A percentile compares a stretch with the other conserved stretches of the same genome.
phyloP scores from a whole-genome alignment of 2,329 filamentous ascomycete species.

The Colletotrichum shisoi region DNA sequence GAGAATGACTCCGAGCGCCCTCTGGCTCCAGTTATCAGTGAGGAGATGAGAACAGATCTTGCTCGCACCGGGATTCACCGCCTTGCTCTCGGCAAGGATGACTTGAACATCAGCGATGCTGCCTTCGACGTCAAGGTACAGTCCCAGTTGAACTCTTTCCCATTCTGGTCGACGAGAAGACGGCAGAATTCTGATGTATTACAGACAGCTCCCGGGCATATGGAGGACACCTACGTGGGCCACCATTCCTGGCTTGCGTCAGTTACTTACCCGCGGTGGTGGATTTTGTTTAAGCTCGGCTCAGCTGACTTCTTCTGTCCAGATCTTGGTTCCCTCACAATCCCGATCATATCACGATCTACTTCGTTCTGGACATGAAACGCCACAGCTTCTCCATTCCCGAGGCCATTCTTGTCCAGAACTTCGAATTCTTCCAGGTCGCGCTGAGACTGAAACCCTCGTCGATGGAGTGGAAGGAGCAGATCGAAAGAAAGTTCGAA shows the following conservation, averaged over 20 bases:
- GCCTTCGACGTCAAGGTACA: slow-evolving; percentile 20
- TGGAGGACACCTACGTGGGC: slow-evolving; percentile 16
- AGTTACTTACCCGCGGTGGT: not conserved
- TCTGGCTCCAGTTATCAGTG: not conserved
- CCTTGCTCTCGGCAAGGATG: not conserved
- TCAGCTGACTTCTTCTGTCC: not conserved
- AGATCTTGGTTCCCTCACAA: slow-evolving; percentile 32
- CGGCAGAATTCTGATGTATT: not conserved
- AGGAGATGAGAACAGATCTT: not conserved
- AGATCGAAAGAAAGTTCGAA: not conserved
- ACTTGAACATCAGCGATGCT: slow-evolving; percentile 1
- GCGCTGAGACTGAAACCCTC: not conserved
- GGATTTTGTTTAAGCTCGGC: too few species aligned
- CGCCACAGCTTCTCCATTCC: slow-evolving; percentile 4
- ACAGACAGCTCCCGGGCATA: slow-evolving; percentile 20
- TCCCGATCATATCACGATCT: slow-evolving; percentile 17
- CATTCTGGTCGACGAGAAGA: not conserved
- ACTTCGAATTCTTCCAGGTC: slow-evolving; percentile 11
- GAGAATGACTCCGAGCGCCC: not conserved
- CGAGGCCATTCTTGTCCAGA: slow-evolving; percentile 8
- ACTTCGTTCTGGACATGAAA: not conserved
- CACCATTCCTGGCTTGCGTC: slow-evolving; percentile 26
- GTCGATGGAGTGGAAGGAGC: slow-evolving; percentile 7
- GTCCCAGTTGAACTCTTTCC: too few species aligned
- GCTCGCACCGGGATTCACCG: not conserved